Percentiles rank a stretch among this genome's conserved stretches.
These are phyloP conservation scores for Phalaenopsis aphrodite DNA, from an alignment of 106 monocot genomes.

Conservation along the genomic window DNA sequence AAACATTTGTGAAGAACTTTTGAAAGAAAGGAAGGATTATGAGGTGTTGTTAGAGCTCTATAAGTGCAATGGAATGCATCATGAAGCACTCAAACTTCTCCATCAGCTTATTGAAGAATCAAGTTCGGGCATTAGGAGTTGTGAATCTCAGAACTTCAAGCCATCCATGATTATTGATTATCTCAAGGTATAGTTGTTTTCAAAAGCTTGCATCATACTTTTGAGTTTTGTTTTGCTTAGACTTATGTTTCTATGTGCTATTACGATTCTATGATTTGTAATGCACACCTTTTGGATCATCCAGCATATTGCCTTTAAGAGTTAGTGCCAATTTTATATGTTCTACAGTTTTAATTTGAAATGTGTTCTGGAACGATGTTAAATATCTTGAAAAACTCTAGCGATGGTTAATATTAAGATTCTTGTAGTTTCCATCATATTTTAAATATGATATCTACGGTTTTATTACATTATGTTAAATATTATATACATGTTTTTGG, in stretches of 20 bases:
- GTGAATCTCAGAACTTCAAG: slow-evolving; percentile 51
- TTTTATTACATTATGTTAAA: too few relatives aligned
- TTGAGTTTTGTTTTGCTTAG: neutral
- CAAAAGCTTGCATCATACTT: neutral
- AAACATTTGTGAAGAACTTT: slow-evolving; percentile 77
- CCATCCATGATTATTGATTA: slow-evolving; percentile 93
- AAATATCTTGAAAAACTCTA: neutral
- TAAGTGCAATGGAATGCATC: slow-evolving; percentile 83
- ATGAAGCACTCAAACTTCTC: slow-evolving; percentile 80
- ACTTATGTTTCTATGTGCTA: neutral
- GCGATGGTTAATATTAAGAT: neutral
- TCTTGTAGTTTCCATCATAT: neutral
- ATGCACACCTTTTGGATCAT: neutral
- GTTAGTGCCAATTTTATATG: neutral
- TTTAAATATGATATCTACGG: too few relatives aligned
- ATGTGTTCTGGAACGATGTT: neutral
- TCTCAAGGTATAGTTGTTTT: slow-evolving; percentile 61
- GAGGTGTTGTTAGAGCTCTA: slow-evolving; percentile 75
- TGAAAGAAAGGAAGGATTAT: slow-evolving; percentile 47
- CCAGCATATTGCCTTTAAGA: neutral
- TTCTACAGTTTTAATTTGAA: neutral
- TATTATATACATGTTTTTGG: too few relatives aligned
- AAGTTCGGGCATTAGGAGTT: slow-evolving; percentile 24
- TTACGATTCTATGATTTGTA: neutral
- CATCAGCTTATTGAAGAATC: slow-evolving; percentile 76